Base-by-base conservation (phyloP, 306 rosid species). In the Hylodesmum podocarpum region DNA sequence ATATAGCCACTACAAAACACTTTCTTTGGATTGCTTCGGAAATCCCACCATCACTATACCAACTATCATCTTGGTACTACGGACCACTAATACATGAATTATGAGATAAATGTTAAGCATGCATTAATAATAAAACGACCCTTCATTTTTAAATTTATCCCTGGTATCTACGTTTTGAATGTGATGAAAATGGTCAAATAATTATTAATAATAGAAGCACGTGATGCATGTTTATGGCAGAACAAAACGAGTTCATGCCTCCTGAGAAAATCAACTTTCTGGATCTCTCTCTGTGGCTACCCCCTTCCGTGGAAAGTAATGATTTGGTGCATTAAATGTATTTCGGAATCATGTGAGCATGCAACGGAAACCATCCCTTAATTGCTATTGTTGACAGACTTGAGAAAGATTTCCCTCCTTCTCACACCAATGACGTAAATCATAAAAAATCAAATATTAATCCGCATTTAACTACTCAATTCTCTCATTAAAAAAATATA, bases 281-380 rank as follows among this genome's bases (percentile, higher is more conserved):
- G n/a, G n/a, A 31, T n/a, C 8, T 18, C 57, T 41, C 24, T 53
- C 57, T 37, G 12, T 72, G 11, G 29, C 33, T 79, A n/a, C n/a
- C 10, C 70, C 40, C 37, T 73, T 81, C 16, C 57, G 61, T 57
- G 83, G 75, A 70, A 64, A 5, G 91, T 70, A 82, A 86, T 87
- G 81, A 91, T 87, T 87, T 81, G 64, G 68, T 87, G 85, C 89
- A 86, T 84, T 87, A 27, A 87, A 44, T 71, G 87, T 70, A 41
- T 21, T 46, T 55, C 69, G 88, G 87, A 68, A 71, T 82, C 81
- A 49, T 61, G 85, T 81, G 90, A 76, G 87, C 82, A 80, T 74
- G 83, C 85, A 66, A 47, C 39, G 41, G 70, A 76, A 24, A 53
- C 75, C 53, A 59, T 66, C 6, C n/a, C n/a, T n/a, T n/a, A n/a